These are phyloP conservation scores for Colletotrichum destructivum DNA, from an alignment of 2,329 filamentous ascomycete species.

Conservation along the genomic window DNA sequence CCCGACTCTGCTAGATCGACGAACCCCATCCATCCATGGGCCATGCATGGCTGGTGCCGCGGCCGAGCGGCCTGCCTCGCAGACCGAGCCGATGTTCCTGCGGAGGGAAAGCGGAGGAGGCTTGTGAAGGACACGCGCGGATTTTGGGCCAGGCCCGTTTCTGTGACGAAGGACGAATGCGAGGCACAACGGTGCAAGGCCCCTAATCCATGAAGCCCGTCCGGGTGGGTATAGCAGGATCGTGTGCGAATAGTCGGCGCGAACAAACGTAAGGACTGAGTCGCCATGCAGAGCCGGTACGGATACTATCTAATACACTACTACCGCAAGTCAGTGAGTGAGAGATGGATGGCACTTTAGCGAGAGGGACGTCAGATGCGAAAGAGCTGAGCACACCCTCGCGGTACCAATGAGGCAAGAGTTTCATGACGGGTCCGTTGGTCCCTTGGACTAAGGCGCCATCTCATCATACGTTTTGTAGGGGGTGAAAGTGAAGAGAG, in stretches of 20 bases:
- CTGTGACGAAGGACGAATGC: conserved; percentile 31
- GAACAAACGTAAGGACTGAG: conserved; percentile 23
- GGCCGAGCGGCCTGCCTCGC: conserved; percentile 35
- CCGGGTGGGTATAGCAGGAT: conserved; percentile 34
- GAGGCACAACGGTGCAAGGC: conserved; percentile 40
- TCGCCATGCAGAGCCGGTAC: conserved; percentile 11
- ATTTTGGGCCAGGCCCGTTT: conserved; percentile 15
- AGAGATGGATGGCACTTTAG: conserved; percentile 11
- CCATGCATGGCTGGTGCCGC: conserved; percentile 29
- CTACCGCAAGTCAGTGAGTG: background rate
- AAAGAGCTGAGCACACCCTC: conserved; percentile 32
- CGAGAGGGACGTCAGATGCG: conserved; percentile 26
- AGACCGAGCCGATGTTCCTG: conserved; percentile 36
- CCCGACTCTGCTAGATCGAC: conserved; percentile 38
- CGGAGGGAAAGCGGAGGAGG: conserved; percentile 15
- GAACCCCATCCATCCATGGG: conserved; percentile 24
- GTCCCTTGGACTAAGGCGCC: conserved; percentile 31
- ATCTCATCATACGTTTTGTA: conserved; percentile 37
- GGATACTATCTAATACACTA: too few relatives aligned
- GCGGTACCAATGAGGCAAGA: conserved; percentile 38
- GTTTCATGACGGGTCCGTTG: conserved; percentile 32
- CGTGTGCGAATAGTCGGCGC: conserved; percentile 3
- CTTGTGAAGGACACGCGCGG: conserved; percentile 26
- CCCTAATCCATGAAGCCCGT: conserved; percentile 37
- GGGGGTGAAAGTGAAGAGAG: background rate